Percentiles rank a stretch among this genome's conserved stretches.
Conservation (phyloP, 495 filamentous ascomycete species). For the Pyrenopolyporus hunteri region DNA sequence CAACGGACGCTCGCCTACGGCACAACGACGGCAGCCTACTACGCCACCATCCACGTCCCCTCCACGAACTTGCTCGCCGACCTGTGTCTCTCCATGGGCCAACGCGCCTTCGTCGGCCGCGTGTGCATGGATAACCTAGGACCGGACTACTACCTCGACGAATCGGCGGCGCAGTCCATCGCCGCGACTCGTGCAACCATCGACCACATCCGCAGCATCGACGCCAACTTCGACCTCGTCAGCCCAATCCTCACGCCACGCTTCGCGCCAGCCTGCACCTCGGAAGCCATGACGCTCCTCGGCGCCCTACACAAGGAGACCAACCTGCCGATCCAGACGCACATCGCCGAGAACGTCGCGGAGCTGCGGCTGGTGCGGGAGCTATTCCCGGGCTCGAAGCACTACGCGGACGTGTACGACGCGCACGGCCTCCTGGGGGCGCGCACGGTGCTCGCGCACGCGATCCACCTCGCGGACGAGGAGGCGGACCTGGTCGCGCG, state of each 20-base stretch:
- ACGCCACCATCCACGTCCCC: conserved; percentile 81
- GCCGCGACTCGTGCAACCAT: conserved; percentile 66
- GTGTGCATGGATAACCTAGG: conserved; percentile 86
- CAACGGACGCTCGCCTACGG: conserved; percentile 82
- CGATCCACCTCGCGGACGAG: conserved; percentile 69
- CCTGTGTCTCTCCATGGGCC: conserved; percentile 75
- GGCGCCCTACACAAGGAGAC: conserved; percentile 66
- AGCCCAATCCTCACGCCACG: conserved; percentile 89
- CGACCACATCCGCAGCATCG: conserved; percentile 68
- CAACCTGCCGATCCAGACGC: conserved; percentile 79
- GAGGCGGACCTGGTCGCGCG: conserved; percentile 68
- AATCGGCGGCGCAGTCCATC: conserved; percentile 60
- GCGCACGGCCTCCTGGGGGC: conserved; percentile 66
- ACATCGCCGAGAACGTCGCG: conserved; percentile 82
- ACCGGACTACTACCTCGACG: conserved; percentile 79
- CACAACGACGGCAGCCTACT: conserved; percentile 91
- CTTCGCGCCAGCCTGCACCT: conserved; percentile 81
- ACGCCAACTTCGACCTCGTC: conserved; percentile 63
- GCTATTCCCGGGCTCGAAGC: conserved; percentile 68
- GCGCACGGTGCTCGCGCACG: conserved; percentile 86
- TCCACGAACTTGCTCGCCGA: conserved; percentile 88
- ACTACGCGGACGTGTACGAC: conserved; percentile 85
- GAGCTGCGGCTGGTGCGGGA: conserved; percentile 73
- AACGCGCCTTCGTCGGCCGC: conserved; percentile 88
- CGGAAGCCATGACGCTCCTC: conserved; percentile 62